Conservation (phyloP, 2,329 filamentous ascomycete genomes). For the Exophiala phaeomuriformis region DNA sequence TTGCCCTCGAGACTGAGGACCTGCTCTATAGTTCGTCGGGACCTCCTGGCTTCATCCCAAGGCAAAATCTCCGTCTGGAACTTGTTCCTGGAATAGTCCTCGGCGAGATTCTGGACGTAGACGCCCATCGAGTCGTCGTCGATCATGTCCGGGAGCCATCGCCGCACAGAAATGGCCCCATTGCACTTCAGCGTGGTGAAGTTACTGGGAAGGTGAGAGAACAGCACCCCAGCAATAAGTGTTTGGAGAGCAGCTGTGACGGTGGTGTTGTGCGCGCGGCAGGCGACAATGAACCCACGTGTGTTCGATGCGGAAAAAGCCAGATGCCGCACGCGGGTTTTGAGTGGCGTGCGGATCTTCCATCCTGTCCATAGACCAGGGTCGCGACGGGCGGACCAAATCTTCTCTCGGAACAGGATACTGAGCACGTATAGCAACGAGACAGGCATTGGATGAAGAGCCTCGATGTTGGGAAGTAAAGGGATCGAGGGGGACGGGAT, state of each 20-base stretch:
- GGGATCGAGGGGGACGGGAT: constrained; percentile 30
- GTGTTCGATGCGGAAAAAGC: constrained; percentile 30
- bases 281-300: constrained; percentile 29
- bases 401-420: constrained; percentile 30
- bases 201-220: constrained; percentile 29
- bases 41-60: constrained; percentile 32
- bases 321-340: constrained; percentile 4
- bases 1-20: constrained; percentile 29
- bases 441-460: constrained; percentile 6
- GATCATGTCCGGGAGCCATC: constrained; percentile 33
- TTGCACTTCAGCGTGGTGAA: constrained; percentile 31
- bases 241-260: constrained; percentile 38
- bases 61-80: constrained; percentile 19
- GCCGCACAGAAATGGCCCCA: constrained; percentile 36
- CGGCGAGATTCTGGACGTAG: constrained; percentile 33
- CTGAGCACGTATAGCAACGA: constrained; percentile 30
- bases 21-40: constrained; percentile 30
- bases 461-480: constrained; percentile 29
- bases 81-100: constrained; percentile 28
- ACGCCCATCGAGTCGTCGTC: constrained; percentile 35
- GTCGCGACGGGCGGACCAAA: constrained; percentile 12
- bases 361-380: constrained; percentile 36
- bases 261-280: constrained; percentile 36
- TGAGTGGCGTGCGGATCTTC: constrained; percentile 30
- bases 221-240: constrained; percentile 35